phyloP scores from a whole-genome alignment of 768 basidiomycete species.

The Suillus lakei region DNA sequence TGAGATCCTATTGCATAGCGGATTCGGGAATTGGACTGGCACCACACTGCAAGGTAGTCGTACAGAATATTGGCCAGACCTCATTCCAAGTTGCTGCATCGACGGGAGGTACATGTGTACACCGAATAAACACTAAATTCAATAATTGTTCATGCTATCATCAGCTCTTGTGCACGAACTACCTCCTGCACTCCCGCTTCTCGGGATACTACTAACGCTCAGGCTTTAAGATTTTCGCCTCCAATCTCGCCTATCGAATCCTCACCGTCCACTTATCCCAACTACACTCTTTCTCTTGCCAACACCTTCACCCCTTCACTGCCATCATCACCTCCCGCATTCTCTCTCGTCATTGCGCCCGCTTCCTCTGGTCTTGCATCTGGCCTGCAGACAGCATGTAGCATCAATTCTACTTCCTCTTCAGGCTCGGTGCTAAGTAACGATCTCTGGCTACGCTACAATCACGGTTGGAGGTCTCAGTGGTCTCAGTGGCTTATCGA shows the following conservation, averaged over 20 bases:
- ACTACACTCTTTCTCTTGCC: slow-evolving; percentile 72
- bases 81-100: slow-evolving; percentile 67
- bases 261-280: slow-evolving; percentile 61
- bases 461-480: slow-evolving; percentile 65
- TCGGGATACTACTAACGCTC: slow-evolving; percentile 80
- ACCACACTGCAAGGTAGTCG: slow-evolving; percentile 46
- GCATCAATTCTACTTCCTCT: slow-evolving; percentile 47
- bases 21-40: slow-evolving; percentile 58
- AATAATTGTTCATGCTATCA: slow-evolving; percentile 9
- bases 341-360: slow-evolving; percentile 59
- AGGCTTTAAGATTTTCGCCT: slow-evolving; percentile 75
- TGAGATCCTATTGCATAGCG: slow-evolving; percentile 53
- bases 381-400: slow-evolving; percentile 63
- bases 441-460: slow-evolving; percentile 60
- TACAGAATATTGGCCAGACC: slow-evolving; percentile 44
- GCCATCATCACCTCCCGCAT: slow-evolving; percentile 50
- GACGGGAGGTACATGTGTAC: slow-evolving; percentile 41
- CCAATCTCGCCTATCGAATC: slow-evolving; percentile 43
- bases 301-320: slow-evolving; percentile 49
- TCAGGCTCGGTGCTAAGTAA: slow-evolving; percentile 46
- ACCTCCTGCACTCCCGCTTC: slow-evolving; percentile 50
- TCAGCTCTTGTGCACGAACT: slow-evolving; percentile 55
- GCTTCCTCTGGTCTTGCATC: slow-evolving; percentile 48
- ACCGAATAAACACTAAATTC: background rate
- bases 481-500: slow-evolving; percentile 73